Evolutionary conservation across 2,329 filamentous ascomycete genomes (phyloP).

Genomic region (Grosmannia serpens): DNA sequence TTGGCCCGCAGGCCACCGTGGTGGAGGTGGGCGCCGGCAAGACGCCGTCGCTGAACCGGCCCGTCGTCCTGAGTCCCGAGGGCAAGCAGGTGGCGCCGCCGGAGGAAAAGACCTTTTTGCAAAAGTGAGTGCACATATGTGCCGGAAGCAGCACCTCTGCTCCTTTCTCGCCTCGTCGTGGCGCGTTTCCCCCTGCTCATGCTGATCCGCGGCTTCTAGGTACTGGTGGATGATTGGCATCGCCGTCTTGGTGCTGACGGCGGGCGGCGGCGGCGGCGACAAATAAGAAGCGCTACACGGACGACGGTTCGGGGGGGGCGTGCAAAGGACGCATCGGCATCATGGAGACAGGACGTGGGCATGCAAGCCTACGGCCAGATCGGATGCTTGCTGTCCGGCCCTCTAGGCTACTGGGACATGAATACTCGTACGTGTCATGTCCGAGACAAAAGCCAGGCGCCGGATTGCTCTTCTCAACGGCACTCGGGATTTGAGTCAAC

Average conservation of each 20-base stretch:
- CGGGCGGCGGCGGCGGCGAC: not conserved
- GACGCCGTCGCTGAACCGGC: slow-evolving; percentile 50
- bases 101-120: slow-evolving; percentile 51
- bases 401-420: no score
- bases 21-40: slow-evolving; percentile 35
- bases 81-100: slow-evolving; percentile 43
- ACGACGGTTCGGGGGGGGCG: not conserved
- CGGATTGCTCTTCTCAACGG: no score
- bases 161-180: not conserved
- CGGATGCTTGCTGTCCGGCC: no score
- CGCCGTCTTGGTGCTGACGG: slow-evolving; percentile 31
- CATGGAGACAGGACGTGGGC: not conserved
- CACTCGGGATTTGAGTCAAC: no score
- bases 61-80: slow-evolving; percentile 48
- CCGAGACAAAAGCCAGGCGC: no score
- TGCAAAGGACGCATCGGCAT: not conserved
- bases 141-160: no score
- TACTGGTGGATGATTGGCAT: slow-evolving; percentile 57
- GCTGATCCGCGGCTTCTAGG: slow-evolving; percentile 22
- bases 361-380: no score
- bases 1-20: slow-evolving; percentile 48
- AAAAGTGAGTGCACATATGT: slow-evolving; percentile 43
- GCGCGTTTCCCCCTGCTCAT: not conserved
- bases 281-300: not conserved
- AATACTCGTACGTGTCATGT: no score